These are phyloP conservation scores for Lachancea sp. DNA, from an alignment of 805 yeast species.

Conservation along the genomic window DNA sequence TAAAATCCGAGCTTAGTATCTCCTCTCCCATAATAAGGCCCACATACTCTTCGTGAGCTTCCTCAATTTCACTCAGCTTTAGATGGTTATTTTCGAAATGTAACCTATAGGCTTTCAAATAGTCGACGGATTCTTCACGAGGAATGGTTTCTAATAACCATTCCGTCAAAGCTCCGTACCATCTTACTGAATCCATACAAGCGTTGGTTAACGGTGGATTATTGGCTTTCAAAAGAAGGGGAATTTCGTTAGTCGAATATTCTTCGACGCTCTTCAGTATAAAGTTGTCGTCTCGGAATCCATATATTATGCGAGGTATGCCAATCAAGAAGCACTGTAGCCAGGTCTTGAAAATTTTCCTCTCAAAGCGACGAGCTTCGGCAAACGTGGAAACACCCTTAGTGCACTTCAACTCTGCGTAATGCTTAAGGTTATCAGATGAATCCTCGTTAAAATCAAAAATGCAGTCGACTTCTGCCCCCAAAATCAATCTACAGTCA, in stretches of 20 bases:
- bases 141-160: conserved; percentile 63
- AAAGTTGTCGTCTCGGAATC: conserved; percentile 73
- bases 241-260: conserved; percentile 71
- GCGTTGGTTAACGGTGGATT: conserved; percentile 44
- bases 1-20: conserved; percentile 46
- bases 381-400: conserved; percentile 47
- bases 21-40: conserved; percentile 34
- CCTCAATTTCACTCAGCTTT: conserved; percentile 41
- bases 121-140: conserved; percentile 45
- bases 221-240: conserved; percentile 51
- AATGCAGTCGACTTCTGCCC: conserved; percentile 90
- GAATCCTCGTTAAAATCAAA: conserved; percentile 59
- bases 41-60: conserved; percentile 33
- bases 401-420: conserved; percentile 79
- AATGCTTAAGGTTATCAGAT: conserved; percentile 56
- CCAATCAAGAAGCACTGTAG: conserved; percentile 90
- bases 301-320: conserved; percentile 71
- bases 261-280: conserved; percentile 66
- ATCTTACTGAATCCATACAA: conserved; percentile 74
- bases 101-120: conserved; percentile 52
- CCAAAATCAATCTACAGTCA: conserved; percentile 55
- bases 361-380: conserved; percentile 63
- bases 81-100: conserved; percentile 44
- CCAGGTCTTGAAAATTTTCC: conserved; percentile 78
- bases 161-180: conserved; percentile 78